A percentile compares a stretch with the other conserved stretches of the same genome.
phyloP scores from a whole-genome alignment of 495 filamentous ascomycete genomes.

The Chaetomidium leptoderma region DNA sequence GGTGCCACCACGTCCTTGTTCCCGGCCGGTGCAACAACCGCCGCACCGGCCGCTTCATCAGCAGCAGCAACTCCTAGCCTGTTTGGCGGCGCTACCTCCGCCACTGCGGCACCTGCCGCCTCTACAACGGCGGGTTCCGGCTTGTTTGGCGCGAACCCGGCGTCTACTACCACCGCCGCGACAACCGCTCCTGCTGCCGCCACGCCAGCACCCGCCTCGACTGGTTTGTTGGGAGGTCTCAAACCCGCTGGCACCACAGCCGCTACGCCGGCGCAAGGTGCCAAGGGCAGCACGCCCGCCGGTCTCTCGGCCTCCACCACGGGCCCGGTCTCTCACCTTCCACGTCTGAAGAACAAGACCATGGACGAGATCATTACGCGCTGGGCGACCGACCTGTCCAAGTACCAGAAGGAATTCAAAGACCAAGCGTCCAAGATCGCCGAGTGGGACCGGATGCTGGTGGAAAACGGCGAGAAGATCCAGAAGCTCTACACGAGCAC shows the following conservation, averaged over 20 bases:
- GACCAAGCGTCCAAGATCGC: constrained; percentile 80
- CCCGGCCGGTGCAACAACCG: neutral
- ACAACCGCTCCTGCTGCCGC: constrained; percentile 14
- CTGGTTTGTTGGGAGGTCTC: constrained; percentile 30
- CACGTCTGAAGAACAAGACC: constrained; percentile 92
- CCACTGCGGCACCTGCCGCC: neutral
- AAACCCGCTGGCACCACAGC: constrained; percentile 24
- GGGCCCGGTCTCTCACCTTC: constrained; percentile 74
- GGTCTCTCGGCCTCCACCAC: constrained; percentile 64
- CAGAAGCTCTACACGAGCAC: constrained; percentile 81
- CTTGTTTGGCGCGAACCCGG: constrained; percentile 15
- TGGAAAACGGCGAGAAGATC: constrained; percentile 89
- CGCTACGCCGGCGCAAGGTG: constrained; percentile 20
- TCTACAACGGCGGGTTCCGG: neutral
- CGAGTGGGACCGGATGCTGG: constrained; percentile 84
- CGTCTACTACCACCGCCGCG: constrained; percentile 12
- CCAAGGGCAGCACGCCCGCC: constrained; percentile 30
- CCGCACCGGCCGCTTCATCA: constrained; percentile 18
- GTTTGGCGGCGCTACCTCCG: constrained; percentile 17
- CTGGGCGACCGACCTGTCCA: constrained; percentile 90
- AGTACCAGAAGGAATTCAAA: constrained; percentile 94
- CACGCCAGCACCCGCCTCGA: constrained; percentile 16
- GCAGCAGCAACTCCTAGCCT: constrained; percentile 22
- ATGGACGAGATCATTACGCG: constrained; percentile 99
- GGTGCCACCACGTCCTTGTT: constrained; percentile 20